Conservation (phyloP, 805 yeast genomes). For the Wickerhamiella galacta region DNA sequence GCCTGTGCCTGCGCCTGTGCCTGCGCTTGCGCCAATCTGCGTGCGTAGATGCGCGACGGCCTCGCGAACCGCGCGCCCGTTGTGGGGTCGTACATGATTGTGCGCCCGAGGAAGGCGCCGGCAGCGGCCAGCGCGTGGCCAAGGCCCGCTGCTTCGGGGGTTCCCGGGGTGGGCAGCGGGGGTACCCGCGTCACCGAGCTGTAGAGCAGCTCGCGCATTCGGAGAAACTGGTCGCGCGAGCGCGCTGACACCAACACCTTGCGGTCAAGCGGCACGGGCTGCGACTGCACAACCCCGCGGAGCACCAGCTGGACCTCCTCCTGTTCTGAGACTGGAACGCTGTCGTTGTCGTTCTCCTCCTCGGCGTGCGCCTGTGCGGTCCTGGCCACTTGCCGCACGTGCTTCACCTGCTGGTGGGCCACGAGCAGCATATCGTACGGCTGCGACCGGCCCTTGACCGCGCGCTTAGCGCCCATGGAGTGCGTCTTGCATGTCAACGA, state of each 20-base stretch:
- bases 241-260: slow-evolving; percentile 54
- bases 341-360: slow-evolving; percentile 18
- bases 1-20: not conserved
- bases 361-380: slow-evolving; percentile 18
- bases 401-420: slow-evolving; percentile 83
- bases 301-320: slow-evolving; percentile 79
- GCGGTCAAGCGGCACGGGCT: slow-evolving; percentile 50
- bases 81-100: slow-evolving; percentile 19
- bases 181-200: slow-evolving; percentile 47
- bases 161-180: slow-evolving; percentile 34
- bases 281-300: slow-evolving; percentile 57
- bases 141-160: slow-evolving; percentile 18
- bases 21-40: slow-evolving; percentile 1
- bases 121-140: slow-evolving; percentile 19
- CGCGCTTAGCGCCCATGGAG: slow-evolving; percentile 95
- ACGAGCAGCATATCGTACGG: slow-evolving; percentile 79
- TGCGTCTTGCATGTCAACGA: slow-evolving; percentile 94
- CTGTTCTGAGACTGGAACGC: slow-evolving; percentile 47
- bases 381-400: slow-evolving; percentile 36
- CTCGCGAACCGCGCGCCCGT: slow-evolving; percentile 17
- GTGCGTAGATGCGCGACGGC: slow-evolving; percentile 16
- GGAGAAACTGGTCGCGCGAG: slow-evolving; percentile 48
- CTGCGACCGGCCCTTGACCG: slow-evolving; percentile 84
- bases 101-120: slow-evolving; percentile 21
- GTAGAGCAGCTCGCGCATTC: slow-evolving; percentile 81